Evolutionary conservation across 2,329 filamentous ascomycete genomes (phyloP), one percentile per base, ranked within the genome.

Genomic region (Xylariales sp.): DNA sequence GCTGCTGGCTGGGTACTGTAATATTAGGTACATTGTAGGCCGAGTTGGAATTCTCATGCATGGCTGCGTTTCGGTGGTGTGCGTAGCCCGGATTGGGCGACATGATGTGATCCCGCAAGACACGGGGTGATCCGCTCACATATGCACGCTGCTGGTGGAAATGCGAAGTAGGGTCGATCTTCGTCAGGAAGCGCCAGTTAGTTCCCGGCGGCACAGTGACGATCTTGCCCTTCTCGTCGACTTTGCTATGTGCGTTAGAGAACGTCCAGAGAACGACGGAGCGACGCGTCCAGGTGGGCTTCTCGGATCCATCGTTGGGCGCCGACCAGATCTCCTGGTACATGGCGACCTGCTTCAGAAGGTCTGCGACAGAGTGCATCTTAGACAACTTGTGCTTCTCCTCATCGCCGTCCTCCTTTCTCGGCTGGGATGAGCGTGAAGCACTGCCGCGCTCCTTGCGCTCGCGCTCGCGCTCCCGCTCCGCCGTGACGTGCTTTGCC

Each of bases 191-290:
- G 18, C 76, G 68, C 80, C 79, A 83, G 27, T 69, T 73, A 2
- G 77, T 78, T 12, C 73, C 73, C 1, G 73, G 67, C 3, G 70
- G 67, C 43, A 74, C 73, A 44, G 71, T 73, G 21, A 69, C 64
- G 20, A 65, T 56, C 48, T 66, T 63, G 28, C 62, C 60, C 50
- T 65, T 65, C 32, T 65, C 62, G 49, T 68, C 59, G 11, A 65
- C 66, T 46, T 65, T 64, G 50, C 73, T 61, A 51, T 69, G 66
- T 20, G 76, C 64, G 50, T 69, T 76, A 61, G 60, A 70, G 57
- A 84, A 84, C 2, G 77, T 78, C 80, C 80, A 84, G 27, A 83
- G 68, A 41, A 84, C 68, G 43, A 82, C 72, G 24, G 69, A 72
- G 37, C 78, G 74, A n/a, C 77, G 72, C 8, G 66, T 71, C 74